Conservation (phyloP, 163 green algal genomes). For the Scenedesmus sp. region DNA sequence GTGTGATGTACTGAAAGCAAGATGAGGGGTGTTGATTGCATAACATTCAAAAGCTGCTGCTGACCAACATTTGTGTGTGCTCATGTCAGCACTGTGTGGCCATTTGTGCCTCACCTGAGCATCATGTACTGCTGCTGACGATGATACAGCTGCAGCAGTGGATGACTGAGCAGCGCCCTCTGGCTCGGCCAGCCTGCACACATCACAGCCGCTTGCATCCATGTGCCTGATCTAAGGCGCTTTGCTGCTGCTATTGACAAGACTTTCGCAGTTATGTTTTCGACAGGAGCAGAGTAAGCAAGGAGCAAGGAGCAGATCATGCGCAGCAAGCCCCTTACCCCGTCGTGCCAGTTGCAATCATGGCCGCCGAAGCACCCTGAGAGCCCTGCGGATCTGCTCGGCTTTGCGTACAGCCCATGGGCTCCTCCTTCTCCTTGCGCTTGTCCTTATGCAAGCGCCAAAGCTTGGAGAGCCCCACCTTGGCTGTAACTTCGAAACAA, state of each 20-base stretch:
- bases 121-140: neutral
- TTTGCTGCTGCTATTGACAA: neutral
- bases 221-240: neutral
- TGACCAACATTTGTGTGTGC: neutral
- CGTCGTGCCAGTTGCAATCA: neutral
- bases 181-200: neutral
- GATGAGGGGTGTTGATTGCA: neutral
- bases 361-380: neutral
- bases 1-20: neutral
- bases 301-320: neutral
- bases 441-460: constrained; percentile 6
- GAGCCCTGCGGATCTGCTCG: neutral
- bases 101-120: neutral
- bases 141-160: neutral
- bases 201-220: neutral
- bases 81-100: neutral
- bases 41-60: neutral
- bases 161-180: neutral
- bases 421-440: neutral
- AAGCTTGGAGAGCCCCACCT: constrained; percentile 41
- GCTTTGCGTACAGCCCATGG: constrained; percentile 46
- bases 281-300: neutral
- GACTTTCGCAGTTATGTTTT: neutral
- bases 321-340: neutral
- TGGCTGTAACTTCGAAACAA: constrained; percentile 11